A percentile compares a stretch with the other conserved stretches of the same genome.
Evolutionary conservation across 495 filamentous ascomycete species (phyloP).

Genomic region (Penicillium paxilli): DNA sequence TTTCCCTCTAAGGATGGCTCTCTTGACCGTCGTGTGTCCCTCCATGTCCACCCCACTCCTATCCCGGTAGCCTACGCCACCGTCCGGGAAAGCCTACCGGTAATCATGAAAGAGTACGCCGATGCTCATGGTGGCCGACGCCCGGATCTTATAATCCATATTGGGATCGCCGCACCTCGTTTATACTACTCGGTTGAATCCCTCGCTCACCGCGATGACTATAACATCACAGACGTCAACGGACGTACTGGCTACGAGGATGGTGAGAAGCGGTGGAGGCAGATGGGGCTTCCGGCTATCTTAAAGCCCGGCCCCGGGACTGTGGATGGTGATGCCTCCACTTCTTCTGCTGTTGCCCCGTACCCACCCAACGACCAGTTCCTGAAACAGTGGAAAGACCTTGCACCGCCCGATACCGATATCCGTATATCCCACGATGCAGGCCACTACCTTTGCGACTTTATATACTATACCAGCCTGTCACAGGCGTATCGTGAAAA

Average conservation of each 20-base stretch:
- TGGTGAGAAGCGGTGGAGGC: conserved; percentile 47
- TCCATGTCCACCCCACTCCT: conserved; percentile 64
- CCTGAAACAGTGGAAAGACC: conserved; percentile 34
- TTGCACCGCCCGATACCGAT: conserved; percentile 44
- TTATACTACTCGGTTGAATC: conserved; percentile 69
- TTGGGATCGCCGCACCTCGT: conserved; percentile 77
- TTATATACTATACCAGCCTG: conserved; percentile 79
- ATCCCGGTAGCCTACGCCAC: conserved; percentile 68
- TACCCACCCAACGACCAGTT: conserved; percentile 37
- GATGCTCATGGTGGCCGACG: conserved; percentile 39
- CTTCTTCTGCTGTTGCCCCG: conserved; percentile 5
- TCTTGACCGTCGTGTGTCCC: conserved; percentile 54
- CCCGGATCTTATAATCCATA: conserved; percentile 70
- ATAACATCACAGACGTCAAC: conserved; percentile 66
- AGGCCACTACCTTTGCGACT: conserved; percentile 82
- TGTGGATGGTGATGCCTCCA: background rate
- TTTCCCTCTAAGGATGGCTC: conserved; percentile 14
- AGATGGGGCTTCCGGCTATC: conserved; percentile 38
- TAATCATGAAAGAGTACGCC: conserved; percentile 44
- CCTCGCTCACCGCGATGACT: conserved; percentile 73
- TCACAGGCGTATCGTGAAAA: conserved; percentile 51
- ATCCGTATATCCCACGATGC: conserved; percentile 71
- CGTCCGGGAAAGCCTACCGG: conserved; percentile 63
- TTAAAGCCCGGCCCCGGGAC: conserved; percentile 33
- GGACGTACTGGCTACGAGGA: conserved; percentile 56